Percentiles rank a stretch among this genome's conserved stretches.
Evolutionary conservation across 768 basidiomycete genomes (phyloP).

Genomic region (Russula sp.): DNA sequence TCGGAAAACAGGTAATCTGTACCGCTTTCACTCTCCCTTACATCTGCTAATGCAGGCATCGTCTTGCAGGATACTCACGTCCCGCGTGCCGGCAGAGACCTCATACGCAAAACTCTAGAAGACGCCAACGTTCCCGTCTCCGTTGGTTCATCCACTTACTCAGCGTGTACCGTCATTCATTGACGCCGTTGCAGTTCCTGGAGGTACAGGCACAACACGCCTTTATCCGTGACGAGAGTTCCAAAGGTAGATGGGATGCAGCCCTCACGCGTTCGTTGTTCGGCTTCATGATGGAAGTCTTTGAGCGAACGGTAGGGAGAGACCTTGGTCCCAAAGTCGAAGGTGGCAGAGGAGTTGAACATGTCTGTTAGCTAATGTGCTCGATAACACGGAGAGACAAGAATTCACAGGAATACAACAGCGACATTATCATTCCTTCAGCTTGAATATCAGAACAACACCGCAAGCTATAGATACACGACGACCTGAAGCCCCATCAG

Average conservation of each 20-base stretch:
- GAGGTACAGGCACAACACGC: conserved; percentile 98
- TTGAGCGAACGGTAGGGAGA: conserved; percentile 78
- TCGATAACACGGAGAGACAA: background rate
- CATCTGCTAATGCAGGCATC: background rate
- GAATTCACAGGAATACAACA: conserved; percentile 25
- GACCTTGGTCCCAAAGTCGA: conserved; percentile 68
- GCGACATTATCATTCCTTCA: conserved; percentile 27
- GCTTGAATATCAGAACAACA: conserved; percentile 26
- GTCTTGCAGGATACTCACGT: conserved; percentile 78
- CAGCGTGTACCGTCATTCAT: background rate
- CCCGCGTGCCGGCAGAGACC: conserved; percentile 74
- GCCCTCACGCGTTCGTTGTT: conserved; percentile 78
- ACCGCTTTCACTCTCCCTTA: background rate
- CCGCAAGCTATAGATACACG: conserved; percentile 27
- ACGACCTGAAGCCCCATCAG: conserved; percentile 22
- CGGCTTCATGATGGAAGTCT: conserved; percentile 86
- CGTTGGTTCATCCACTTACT: conserved; percentile 37
- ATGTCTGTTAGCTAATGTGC: conserved; percentile 55
- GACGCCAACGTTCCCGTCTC: conserved; percentile 66
- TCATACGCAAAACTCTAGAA: conserved; percentile 78
- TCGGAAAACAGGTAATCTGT: conserved; percentile 73
- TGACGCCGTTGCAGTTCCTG: conserved; percentile 51
- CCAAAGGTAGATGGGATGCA: conserved; percentile 95
- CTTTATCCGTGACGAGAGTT: conserved; percentile 86
- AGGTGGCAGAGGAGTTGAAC: conserved; percentile 48